A percentile compares a stretch with the other conserved stretches of the same genome.
These are phyloP conservation scores for Linnemannia schmuckeri DNA, from an alignment of 192 early-diverging fungal species.

Conservation along the genomic window DNA sequence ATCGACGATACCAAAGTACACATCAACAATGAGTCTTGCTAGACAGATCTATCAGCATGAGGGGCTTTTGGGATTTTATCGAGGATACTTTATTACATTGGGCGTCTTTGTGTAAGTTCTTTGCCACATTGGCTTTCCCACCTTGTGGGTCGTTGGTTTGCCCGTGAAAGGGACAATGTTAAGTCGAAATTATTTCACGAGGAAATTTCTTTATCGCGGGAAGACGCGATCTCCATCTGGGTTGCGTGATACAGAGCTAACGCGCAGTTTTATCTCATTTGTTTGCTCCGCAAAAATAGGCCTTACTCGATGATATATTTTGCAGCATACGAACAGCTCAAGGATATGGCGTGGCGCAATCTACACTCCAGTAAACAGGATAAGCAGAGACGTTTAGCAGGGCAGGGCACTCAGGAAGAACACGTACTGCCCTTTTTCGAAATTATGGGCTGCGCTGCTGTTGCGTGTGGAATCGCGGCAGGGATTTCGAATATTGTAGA, in stretches of 20 bases:
- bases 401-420: not conserved
- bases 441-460: slow-evolving; percentile 73
- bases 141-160: not conserved
- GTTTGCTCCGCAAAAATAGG: slow-evolving; percentile 11
- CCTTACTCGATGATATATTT: slow-evolving; percentile 56
- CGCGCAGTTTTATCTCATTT: not conserved
- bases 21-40: slow-evolving; percentile 52
- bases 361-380: not conserved
- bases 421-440: slow-evolving; percentile 63
- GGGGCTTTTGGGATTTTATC: slow-evolving; percentile 76
- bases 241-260: not conserved
- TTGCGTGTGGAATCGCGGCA: slow-evolving; percentile 69
- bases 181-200: not conserved
- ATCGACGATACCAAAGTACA: not conserved
- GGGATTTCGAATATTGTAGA: slow-evolving; percentile 77
- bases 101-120: slow-evolving; percentile 84
- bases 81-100: slow-evolving; percentile 79
- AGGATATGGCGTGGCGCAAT: slow-evolving; percentile 32
- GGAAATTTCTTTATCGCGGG: not conserved
- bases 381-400: slow-evolving; percentile 43
- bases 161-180: not conserved
- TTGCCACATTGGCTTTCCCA: not conserved
- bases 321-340: slow-evolving; percentile 49
- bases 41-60: slow-evolving; percentile 64
- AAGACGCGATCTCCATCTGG: not conserved